Base-by-base conservation (phyloP, 345 rosid species). In the Adansonia digitata region DNA sequence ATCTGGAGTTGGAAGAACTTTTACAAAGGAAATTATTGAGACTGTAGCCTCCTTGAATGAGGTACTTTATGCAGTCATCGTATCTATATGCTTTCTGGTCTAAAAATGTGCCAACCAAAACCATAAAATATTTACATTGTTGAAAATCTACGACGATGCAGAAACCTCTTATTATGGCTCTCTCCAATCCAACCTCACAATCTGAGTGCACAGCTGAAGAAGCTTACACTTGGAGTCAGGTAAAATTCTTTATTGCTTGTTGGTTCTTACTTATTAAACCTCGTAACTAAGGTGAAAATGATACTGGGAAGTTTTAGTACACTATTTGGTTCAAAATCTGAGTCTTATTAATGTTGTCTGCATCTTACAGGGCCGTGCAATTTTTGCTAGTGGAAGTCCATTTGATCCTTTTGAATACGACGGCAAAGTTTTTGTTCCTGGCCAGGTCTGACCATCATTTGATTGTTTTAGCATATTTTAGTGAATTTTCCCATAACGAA, bases 131-230 rank as follows among this genome's bases (percentile, higher is more conserved):
- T 42, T 71, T 31, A 60, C 67, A 5, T 73, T 63, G 27, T 13
- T 37, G 65, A 42, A 46, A 17, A 15, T 69, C 31, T 9, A 55
- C 77, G 61, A 18, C 4, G 18, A 52, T 45, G 84, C 90, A 95
- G 98, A 95, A 89, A 87, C 99, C 99, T 12, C 77, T 95, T 69
- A 86, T 95, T 76, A 83, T 95, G 83, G 96, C 99, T 78, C 93
- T 95, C n/a, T 95, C 99, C 74, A 95, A 95, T 74, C 99, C 99
- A 1, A 93, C 99, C 75, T 87, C 99, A 48, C 98, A 95, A 71
- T 91, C 99, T 2, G 99, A 95, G 78, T 95, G 99, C 73, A 95
- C 97, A 18, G 98, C 98, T 37, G 91, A 95, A 83, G 94, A 95
- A 84, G 99, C 99, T 77, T 93, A 95, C 79, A 84, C 91, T n/a